Conservation (phyloP, 371 early-diverging fungal species). For the Fennellomyces sp. region DNA sequence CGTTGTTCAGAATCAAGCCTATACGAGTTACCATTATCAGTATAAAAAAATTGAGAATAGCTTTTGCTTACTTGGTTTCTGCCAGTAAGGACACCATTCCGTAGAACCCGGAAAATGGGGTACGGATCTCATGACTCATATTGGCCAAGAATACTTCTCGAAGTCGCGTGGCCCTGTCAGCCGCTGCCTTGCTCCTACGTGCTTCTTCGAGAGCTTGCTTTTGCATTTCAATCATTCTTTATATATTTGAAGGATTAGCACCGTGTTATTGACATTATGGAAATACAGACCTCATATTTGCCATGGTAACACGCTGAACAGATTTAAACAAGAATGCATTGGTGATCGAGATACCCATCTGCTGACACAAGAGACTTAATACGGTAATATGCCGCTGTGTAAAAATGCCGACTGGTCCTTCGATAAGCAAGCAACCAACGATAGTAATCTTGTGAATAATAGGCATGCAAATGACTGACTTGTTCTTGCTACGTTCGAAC, state of each 20-base stretch:
- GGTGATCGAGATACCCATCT: conserved; percentile 63
- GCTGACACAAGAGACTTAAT: conserved; percentile 57
- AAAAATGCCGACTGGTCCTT: conserved; percentile 57
- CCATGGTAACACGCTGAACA: conserved; percentile 44
- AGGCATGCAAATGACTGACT: conserved; percentile 60
- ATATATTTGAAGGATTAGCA: too few species aligned
- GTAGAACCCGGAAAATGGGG: too few species aligned
- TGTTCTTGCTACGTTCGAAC: conserved; percentile 48
- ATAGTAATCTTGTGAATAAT: conserved; percentile 53
- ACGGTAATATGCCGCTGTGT: conserved; percentile 59
- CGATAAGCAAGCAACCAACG: conserved; percentile 57
- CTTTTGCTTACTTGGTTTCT: conserved; percentile 38
- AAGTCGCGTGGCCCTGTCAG: conserved; percentile 54
- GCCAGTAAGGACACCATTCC: conserved; percentile 61
- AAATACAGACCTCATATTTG: conserved; percentile 36
- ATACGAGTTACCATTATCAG: too few species aligned
- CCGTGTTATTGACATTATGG: too few species aligned
- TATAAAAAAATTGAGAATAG: too few species aligned
- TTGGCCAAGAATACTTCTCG: too few species aligned
- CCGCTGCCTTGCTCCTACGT: conserved; percentile 46
- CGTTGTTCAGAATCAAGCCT: conserved; percentile 54
- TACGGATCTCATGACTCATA: too few species aligned
- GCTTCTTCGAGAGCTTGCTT: conserved; percentile 47
- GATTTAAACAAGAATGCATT: conserved; percentile 59
- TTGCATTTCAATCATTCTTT: conserved; percentile 49